Conservation (phyloP, 805 yeast genomes). For the Nakazawaea populi region DNA sequence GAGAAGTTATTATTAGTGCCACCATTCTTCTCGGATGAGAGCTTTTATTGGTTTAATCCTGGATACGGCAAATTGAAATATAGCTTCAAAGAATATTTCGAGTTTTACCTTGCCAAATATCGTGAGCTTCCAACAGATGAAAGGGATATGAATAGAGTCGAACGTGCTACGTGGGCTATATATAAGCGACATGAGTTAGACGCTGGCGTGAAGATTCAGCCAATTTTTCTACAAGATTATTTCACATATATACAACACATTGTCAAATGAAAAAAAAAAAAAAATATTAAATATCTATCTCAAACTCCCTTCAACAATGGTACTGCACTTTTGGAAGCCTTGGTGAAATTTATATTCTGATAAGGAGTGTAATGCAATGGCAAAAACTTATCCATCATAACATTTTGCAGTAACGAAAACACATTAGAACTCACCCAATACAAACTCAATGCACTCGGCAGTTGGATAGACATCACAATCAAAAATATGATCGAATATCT, state of each 20-base stretch:
- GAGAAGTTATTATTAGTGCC: constrained; percentile 19
- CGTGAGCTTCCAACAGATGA: not conserved
- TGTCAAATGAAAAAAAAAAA: not conserved
- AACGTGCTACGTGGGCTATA: constrained; percentile 11
- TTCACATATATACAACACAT: constrained; percentile 3
- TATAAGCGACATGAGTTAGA: not conserved
- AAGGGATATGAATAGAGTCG: constrained; percentile 8
- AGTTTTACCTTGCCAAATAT: constrained; percentile 24
- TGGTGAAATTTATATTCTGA: constrained; percentile 12
- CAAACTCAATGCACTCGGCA: constrained; percentile 75
- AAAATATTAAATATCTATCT: not conserved
- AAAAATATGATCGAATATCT: constrained; percentile 72
- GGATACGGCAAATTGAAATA: constrained; percentile 32
- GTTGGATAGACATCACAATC: constrained; percentile 81
- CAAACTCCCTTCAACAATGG: constrained; percentile 7
- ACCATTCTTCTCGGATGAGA: constrained; percentile 46
- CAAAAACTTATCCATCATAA: constrained; percentile 56
- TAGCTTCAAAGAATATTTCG: constrained; percentile 34
- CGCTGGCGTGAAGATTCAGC: constrained; percentile 2
- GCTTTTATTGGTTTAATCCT: constrained; percentile 30
- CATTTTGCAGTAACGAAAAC: constrained; percentile 72
- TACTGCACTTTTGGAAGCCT: not conserved
- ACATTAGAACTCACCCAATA: constrained; percentile 88
- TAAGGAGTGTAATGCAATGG: constrained; percentile 53
- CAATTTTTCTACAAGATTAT: constrained; percentile 2